A percentile compares a stretch with the other conserved stretches of the same genome.
These are phyloP conservation scores for Adansonia digitata DNA, from an alignment of 345 rosid genomes.

Conservation along the genomic window DNA sequence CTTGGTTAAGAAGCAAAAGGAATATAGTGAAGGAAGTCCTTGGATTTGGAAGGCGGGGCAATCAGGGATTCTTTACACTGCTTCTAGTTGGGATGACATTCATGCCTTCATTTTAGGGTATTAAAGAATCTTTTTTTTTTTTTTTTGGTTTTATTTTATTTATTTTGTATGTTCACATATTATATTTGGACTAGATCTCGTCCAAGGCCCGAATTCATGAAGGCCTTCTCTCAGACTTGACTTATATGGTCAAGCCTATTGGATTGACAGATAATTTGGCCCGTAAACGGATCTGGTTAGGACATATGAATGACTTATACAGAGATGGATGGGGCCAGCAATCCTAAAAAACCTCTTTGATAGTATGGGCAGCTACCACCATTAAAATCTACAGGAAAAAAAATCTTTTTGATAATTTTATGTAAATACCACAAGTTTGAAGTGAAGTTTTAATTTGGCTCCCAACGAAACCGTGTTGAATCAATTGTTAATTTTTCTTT, in stretches of 20 bases:
- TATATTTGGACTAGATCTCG: too few relatives aligned
- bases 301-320: conserved; percentile 25
- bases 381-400: neutral
- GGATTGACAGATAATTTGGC: too few relatives aligned
- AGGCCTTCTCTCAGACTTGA: too few relatives aligned
- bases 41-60: conserved; percentile 51
- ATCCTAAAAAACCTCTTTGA: neutral
- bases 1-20: conserved; percentile 65
- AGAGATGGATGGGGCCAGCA: neutral
- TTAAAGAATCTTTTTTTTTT: conserved; percentile 34
- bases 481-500: too few relatives aligned
- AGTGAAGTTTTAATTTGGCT: neutral
- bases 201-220: too few relatives aligned
- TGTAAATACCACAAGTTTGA: neutral
- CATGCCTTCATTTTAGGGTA: conserved; percentile 87
- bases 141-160: too few relatives aligned
- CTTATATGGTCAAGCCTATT: too few relatives aligned
- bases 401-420: neutral
- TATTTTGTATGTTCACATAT: neutral
- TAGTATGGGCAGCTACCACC: neutral
- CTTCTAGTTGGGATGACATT: conserved; percentile 79
- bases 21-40: conserved; percentile 31
- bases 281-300: too few relatives aligned
- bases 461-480: too few relatives aligned
- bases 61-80: conserved; percentile 74